Percentiles rank a stretch among this genome's conserved stretches.
Evolutionary conservation across 495 filamentous ascomycete genomes (phyloP).

Genomic region (Penicillium dipodomyicola): DNA sequence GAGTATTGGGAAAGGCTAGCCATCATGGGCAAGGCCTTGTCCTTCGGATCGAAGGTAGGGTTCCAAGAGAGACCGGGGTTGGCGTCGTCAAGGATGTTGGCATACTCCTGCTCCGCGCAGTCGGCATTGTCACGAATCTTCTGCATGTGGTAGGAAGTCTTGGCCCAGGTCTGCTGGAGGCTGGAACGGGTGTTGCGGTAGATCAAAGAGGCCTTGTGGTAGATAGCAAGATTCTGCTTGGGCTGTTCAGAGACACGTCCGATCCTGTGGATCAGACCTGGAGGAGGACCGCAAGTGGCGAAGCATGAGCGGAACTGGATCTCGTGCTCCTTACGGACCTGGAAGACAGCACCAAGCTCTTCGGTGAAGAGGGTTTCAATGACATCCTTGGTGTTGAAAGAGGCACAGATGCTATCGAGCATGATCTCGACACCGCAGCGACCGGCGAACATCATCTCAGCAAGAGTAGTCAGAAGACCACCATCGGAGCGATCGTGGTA

Average conservation of each 20-base stretch:
- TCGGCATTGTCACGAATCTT: slow-evolving; percentile 82
- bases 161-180: slow-evolving; percentile 86
- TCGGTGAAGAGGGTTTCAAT: slow-evolving; percentile 87
- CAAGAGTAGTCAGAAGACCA: slow-evolving; percentile 85
- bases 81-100: slow-evolving; percentile 66
- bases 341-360: slow-evolving; percentile 96
- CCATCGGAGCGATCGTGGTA: slow-evolving; percentile 96
- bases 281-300: slow-evolving; percentile 84
- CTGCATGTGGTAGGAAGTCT: slow-evolving; percentile 89
- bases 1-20: slow-evolving; percentile 59
- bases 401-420: slow-evolving; percentile 66
- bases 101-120: slow-evolving; percentile 84
- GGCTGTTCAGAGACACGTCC: slow-evolving; percentile 64
- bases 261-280: slow-evolving; percentile 75
- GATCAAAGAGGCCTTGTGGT: slow-evolving; percentile 63
- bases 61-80: slow-evolving; percentile 87
- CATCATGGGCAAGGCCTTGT: slow-evolving; percentile 67
- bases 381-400: slow-evolving; percentile 57
- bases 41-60: slow-evolving; percentile 76
- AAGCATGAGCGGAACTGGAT: slow-evolving; percentile 85
- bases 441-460: slow-evolving; percentile 98
- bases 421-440: slow-evolving; percentile 84
- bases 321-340: slow-evolving; percentile 81
- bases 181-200: slow-evolving; percentile 65
- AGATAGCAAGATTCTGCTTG: slow-evolving; percentile 79